These are phyloP conservation scores for Boehmeria nivea DNA, from an alignment of 306 rosid species.

Conservation along the genomic window DNA sequence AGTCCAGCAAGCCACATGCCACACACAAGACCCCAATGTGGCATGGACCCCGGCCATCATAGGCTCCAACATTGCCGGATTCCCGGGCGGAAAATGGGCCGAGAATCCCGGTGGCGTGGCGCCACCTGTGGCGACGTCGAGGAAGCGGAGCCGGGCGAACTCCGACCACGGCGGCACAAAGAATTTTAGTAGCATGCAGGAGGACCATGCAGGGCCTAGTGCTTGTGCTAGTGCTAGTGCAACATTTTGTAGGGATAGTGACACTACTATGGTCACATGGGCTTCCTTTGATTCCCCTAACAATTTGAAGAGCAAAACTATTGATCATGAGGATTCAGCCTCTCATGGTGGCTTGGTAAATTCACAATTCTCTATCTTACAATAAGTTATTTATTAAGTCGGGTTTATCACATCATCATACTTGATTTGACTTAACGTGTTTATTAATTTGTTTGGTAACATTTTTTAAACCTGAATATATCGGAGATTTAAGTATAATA, in stretches of 20 bases:
- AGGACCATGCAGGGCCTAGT: conserved; percentile 29
- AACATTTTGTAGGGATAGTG: conserved; percentile 33
- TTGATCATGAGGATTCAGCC: conserved; percentile 45
- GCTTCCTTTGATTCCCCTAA: conserved; percentile 47
- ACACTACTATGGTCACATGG: conserved; percentile 43
- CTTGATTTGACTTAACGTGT: too few relatives aligned
- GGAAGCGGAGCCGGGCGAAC: conserved; percentile 29
- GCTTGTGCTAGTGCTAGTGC: conserved; percentile 31
- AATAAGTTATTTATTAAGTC: background rate
- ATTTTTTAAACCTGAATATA: background rate
- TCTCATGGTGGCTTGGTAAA: conserved; percentile 49
- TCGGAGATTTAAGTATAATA: too few relatives aligned
- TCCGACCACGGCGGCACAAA: conserved; percentile 16
- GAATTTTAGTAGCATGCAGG: conserved; percentile 18
- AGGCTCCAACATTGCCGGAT: conserved; percentile 16
- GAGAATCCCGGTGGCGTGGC: conserved; percentile 10
- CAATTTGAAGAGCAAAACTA: conserved; percentile 36
- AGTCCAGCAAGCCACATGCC: conserved; percentile 61
- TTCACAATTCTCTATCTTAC: background rate
- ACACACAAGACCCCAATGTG: conserved; percentile 19
- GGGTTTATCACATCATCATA: too few relatives aligned
- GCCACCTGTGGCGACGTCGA: background rate
- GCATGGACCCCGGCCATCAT: conserved; percentile 7
- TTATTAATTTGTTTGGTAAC: too few relatives aligned
- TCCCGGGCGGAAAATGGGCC: conserved; percentile 27